Conservation (phyloP, 2,329 filamentous ascomycete species). For the Tolypocladium ovalisporum region DNA sequence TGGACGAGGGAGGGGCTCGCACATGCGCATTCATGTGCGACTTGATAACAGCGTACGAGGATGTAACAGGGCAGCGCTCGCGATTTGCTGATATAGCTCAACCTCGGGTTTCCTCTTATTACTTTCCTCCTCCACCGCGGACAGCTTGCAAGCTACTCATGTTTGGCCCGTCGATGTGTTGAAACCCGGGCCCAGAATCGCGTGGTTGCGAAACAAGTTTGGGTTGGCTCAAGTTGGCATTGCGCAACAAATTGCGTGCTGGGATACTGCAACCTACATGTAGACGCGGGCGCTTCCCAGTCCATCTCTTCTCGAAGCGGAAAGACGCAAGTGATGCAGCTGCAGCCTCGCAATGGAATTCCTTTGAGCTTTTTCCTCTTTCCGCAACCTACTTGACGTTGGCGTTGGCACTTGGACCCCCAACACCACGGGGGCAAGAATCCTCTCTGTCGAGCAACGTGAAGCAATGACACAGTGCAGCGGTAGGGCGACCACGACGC, state of each 20-base stretch:
- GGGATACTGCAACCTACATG: not conserved
- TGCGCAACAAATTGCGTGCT: not conserved
- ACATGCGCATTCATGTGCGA: not conserved
- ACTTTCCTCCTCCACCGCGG: not conserved
- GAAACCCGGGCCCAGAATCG: too few species aligned
- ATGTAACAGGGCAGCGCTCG: not conserved
- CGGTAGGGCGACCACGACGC: not conserved
- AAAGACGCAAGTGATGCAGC: not conserved
- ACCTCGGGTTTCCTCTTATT: not conserved
- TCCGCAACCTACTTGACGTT: not conserved
- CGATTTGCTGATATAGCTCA: not conserved
- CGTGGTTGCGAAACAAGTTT: not conserved
- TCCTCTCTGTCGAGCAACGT: not conserved
- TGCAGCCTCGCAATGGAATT: not conserved
- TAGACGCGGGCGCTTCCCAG: not conserved
- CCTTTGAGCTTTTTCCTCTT: not conserved
- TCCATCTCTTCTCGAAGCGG: not conserved
- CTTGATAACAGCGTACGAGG: not conserved
- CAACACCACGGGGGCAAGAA: not conserved
- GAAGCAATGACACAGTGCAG: not conserved
- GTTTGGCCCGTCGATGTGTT: not conserved
- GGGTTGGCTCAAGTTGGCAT: not conserved
- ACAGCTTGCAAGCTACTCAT: not conserved
- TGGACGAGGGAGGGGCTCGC: not conserved
- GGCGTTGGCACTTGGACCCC: not conserved